Evolutionary conservation across 441 rosid species (phyloP).

Genomic region (Syzygium syzygioides): DNA sequence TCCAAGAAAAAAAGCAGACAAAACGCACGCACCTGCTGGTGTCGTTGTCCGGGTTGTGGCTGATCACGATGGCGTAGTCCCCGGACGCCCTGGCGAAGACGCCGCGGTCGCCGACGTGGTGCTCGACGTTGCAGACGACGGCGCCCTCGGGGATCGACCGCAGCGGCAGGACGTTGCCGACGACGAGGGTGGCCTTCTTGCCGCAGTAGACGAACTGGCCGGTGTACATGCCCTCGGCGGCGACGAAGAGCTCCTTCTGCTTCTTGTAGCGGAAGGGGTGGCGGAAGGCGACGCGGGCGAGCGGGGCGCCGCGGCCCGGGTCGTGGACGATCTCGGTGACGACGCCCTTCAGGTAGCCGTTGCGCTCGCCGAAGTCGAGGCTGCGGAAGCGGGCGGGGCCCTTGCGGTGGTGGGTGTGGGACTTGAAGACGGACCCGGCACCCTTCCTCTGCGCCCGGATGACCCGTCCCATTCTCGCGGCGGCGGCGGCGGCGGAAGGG

Average conservation of each 20-base stretch:
- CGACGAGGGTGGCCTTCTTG: constrained; percentile 61
- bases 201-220: constrained; percentile 81
- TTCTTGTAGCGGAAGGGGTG: constrained; percentile 72
- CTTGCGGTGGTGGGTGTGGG: constrained; percentile 86
- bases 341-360: constrained; percentile 72
- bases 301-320: constrained; percentile 78
- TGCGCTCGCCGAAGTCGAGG: constrained; percentile 72
- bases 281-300: constrained; percentile 62
- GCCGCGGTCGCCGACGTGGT: constrained; percentile 78
- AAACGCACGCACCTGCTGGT: constrained; percentile 37
- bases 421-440: constrained; percentile 78
- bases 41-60: constrained; percentile 79
- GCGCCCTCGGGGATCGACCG: constrained; percentile 76
- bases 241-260: constrained; percentile 82
- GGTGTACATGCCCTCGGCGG: constrained; percentile 71
- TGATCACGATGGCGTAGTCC: constrained; percentile 66
- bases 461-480: constrained; percentile 71
- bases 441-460: constrained; percentile 88
- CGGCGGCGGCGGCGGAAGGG: background rate
- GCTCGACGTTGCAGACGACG: constrained; percentile 71
- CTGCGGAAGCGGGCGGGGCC: constrained; percentile 74
- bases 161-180: constrained; percentile 62
- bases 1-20: background rate
- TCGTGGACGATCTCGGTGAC: constrained; percentile 68
- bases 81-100: constrained; percentile 62